phyloP scores from a whole-genome alignment of 208 protist genomes.

The Histomonas meleagridis region DNA sequence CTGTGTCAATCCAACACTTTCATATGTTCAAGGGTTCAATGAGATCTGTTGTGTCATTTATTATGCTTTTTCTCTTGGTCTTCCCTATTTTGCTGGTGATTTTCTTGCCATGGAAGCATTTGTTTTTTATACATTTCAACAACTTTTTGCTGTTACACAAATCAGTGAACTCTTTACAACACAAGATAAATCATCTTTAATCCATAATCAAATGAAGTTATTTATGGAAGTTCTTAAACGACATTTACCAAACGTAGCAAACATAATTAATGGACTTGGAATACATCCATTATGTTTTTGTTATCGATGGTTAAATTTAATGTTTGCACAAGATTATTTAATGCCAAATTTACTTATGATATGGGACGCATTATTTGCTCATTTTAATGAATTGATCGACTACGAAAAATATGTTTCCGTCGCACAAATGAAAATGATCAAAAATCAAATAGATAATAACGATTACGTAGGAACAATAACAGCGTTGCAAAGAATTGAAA shows the following conservation, averaged over 20 bases:
- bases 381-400: neutral
- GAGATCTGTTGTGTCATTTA: neutral
- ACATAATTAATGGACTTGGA: neutral
- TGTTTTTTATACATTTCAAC: neutral
- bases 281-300: neutral
- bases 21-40: constrained; percentile 19
- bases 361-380: neutral
- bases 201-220: neutral
- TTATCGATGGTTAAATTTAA: neutral
- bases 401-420: neutral
- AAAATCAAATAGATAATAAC: neutral
- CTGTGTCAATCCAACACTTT: neutral
- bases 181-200: neutral
- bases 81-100: neutral
- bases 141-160: neutral
- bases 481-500: neutral
- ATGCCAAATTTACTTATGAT: neutral
- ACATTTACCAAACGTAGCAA: neutral
- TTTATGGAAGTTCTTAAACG: neutral
- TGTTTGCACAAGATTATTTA: neutral
- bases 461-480: neutral
- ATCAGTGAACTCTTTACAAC: neutral
- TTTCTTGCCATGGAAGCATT: neutral
- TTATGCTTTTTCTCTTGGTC: neutral
- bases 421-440: neutral